A percentile compares a stretch with the other conserved stretches of the same genome.
These are phyloP conservation scores for Blumeriella jaapii DNA, from an alignment of 2,329 filamentous ascomycete species.

Conservation along the genomic window DNA sequence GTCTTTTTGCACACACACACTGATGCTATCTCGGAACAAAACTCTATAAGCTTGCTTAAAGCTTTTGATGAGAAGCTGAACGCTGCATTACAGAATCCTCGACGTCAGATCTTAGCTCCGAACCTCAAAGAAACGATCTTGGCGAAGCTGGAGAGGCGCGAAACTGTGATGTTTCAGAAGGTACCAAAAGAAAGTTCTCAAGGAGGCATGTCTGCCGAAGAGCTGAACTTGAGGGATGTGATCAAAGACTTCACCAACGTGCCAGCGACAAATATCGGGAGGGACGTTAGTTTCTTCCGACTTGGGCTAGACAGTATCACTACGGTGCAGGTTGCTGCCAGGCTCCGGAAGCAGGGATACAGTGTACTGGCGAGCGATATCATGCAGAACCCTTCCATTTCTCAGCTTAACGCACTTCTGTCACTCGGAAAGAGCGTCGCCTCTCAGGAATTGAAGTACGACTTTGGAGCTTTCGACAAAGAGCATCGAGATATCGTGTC, in stretches of 20 bases:
- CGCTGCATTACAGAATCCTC: constrained; percentile 20
- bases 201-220: constrained; percentile 17
- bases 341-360: constrained; percentile 48
- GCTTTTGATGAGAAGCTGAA: constrained; percentile 18
- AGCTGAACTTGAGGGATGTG: constrained; percentile 33
- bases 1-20: constrained; percentile 53
- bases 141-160: constrained; percentile 4
- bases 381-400: constrained; percentile 46
- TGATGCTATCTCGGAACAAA: constrained; percentile 26
- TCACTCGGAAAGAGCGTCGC: neutral
- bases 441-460: constrained; percentile 26
- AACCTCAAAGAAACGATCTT: constrained; percentile 16
- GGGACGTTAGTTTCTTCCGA: constrained; percentile 65
- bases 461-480: constrained; percentile 41
- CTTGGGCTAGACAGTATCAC: constrained; percentile 90
- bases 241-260: constrained; percentile 43
- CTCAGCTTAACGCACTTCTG: constrained; percentile 23
- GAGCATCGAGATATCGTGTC: constrained; percentile 28
- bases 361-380: constrained; percentile 59
- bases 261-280: constrained; percentile 38
- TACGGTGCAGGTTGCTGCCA: constrained; percentile 63
- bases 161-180: neutral
- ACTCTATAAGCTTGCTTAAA: constrained; percentile 14
- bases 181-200: neutral
- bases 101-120: constrained; percentile 20